Evolutionary conservation across 2,329 filamentous ascomycete genomes (phyloP).

Genomic region (Pseudocercospora macadamiae): DNA sequence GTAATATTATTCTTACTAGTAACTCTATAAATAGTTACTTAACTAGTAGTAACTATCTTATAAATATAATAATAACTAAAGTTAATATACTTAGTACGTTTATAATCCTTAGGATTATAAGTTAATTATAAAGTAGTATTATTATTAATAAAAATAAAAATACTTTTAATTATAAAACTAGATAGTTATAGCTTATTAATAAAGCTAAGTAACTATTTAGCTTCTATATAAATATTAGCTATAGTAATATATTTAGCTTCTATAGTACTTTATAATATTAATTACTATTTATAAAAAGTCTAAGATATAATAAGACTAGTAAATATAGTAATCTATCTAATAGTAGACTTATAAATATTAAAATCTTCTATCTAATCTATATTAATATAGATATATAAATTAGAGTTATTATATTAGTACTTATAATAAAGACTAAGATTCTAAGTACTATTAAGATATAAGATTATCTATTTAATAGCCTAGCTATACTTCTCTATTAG

Average conservation of each 20-base stretch:
- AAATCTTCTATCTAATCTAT: conserved; percentile 9
- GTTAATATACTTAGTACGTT: conserved; percentile 13
- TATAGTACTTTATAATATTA: background rate
- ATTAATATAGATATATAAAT: conserved; percentile 9
- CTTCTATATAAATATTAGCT: conserved; percentile 8
- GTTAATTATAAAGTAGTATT: conserved; percentile 4
- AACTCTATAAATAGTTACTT: background rate
- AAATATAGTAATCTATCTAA: conserved; percentile 13
- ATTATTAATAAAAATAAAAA: conserved; percentile 17
- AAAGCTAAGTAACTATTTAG: conserved; percentile 12
- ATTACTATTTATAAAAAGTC: conserved; percentile 9
- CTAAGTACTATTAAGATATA: conserved; percentile 2
- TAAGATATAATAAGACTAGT: conserved; percentile 6
- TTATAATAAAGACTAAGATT: conserved; percentile 5
- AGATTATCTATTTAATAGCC: background rate
- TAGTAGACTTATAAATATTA: conserved; percentile 7
- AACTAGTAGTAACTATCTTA: background rate
- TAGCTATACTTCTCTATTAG: background rate
- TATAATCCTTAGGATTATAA: conserved; percentile 8
- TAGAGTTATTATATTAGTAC: background rate
- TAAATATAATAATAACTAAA: conserved; percentile 15
- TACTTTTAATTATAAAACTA: background rate
- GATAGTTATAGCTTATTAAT: conserved; percentile 15
- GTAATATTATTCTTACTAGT: conserved; percentile 12
- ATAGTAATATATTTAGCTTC: conserved; percentile 16